Percentiles rank a stretch among this genome's conserved stretches.
phyloP scores from a whole-genome alignment of 768 basidiomycete species.

The Termitomyces sp. region DNA sequence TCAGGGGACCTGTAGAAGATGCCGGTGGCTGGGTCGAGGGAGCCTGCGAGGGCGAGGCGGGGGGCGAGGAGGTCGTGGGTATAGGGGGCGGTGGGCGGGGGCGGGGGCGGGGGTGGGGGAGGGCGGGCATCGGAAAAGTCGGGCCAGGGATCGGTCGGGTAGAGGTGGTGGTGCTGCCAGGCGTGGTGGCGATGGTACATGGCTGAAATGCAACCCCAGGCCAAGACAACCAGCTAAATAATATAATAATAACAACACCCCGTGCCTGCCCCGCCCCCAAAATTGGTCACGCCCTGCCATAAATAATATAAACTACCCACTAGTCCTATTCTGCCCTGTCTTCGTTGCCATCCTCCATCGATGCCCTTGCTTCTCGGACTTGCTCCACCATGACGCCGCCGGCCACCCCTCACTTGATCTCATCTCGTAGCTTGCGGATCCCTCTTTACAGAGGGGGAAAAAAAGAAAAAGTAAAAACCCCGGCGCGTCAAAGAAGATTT shows the following conservation, averaged over 20 bases:
- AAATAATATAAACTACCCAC: background rate
- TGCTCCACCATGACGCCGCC: no score
- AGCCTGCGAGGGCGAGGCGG: slow-evolving; percentile 41
- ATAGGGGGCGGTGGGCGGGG: background rate
- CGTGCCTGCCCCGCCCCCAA: background rate
- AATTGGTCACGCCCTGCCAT: background rate
- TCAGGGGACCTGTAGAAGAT: slow-evolving; percentile 62
- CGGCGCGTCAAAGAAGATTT: background rate
- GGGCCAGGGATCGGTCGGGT: background rate
- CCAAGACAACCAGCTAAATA: background rate
- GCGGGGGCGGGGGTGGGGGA: background rate
- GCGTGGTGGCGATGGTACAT: background rate
- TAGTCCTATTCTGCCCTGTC: background rate
- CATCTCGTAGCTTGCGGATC: background rate
- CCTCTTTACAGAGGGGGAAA: background rate
- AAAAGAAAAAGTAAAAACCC: background rate
- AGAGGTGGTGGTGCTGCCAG: background rate
- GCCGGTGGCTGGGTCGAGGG: slow-evolving; percentile 59
- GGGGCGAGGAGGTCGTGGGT: background rate
- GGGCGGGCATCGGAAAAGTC: background rate
- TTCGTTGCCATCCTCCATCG: background rate
- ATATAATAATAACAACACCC: background rate
- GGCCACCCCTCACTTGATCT: no score
- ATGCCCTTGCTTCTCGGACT: background rate
- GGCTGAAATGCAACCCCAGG: background rate